Conservation (phyloP, 441 rosid species). For the Euphorbia corollata region DNA sequence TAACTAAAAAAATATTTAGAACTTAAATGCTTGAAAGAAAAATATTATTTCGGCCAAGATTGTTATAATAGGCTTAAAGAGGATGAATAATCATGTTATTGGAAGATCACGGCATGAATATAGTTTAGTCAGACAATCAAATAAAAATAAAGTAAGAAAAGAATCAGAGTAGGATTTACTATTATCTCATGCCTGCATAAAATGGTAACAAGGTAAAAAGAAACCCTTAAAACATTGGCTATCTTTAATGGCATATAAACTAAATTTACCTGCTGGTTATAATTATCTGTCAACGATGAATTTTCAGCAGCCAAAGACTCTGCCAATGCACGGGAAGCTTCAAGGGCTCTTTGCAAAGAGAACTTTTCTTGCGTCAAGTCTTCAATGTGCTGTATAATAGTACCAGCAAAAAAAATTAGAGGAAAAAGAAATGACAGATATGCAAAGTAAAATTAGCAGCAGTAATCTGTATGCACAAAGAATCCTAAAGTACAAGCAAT, state of each 20-base stretch:
- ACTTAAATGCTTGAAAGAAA: not conserved
- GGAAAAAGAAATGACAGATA: constrained; percentile 9
- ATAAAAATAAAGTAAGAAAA: not conserved
- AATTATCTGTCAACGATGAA: constrained; percentile 74
- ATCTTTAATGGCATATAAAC: not conserved
- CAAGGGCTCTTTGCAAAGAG: constrained; percentile 84
- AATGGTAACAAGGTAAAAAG: not conserved
- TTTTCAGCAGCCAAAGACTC: constrained; percentile 88
- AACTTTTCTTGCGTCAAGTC: constrained; percentile 89
- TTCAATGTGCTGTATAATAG: constrained; percentile 67
- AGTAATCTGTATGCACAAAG: not conserved
- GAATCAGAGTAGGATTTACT: not conserved
- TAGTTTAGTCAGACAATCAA: not conserved
- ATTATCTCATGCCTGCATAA: not conserved
- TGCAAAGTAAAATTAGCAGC: constrained; percentile 1
- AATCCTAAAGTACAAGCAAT: not conserved
- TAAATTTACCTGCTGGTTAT: constrained; percentile 68
- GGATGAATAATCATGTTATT: not conserved
- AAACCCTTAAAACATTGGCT: not conserved
- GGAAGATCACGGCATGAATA: not conserved
- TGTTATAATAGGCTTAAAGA: not conserved
- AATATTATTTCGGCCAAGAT: not conserved
- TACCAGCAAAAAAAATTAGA: not conserved
- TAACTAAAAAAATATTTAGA: not conserved
- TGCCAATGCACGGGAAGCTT: constrained; percentile 73